phyloP scores from a whole-genome alignment of 805 yeast genomes.

The Pichia gijzeniarum region DNA sequence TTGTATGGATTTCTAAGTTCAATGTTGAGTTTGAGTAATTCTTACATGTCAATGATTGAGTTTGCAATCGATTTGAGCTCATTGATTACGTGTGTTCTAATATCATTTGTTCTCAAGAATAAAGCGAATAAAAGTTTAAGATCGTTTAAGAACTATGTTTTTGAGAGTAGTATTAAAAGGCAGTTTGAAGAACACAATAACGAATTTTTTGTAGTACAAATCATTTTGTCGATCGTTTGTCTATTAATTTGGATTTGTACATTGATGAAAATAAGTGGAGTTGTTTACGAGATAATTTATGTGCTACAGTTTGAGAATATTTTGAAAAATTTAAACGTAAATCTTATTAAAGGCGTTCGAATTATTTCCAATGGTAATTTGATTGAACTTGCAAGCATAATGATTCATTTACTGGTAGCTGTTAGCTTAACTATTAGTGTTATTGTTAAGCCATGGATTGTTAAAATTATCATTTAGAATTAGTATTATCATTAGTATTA shows the following conservation, averaged over 20 bases:
- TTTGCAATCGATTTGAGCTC: neutral
- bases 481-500: neutral
- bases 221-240: neutral
- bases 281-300: constrained; percentile 6
- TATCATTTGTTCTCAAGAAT: constrained; percentile 4
- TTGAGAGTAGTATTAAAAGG: neutral
- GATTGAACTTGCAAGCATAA: constrained; percentile 14
- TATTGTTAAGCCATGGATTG: constrained; percentile 11
- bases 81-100: neutral
- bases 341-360: constrained; percentile 7
- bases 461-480: constrained; percentile 3
- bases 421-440: constrained; percentile 3
- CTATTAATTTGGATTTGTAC: neutral
- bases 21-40: neutral
- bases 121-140: constrained; percentile 4
- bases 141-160: neutral
- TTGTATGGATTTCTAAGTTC: constrained; percentile 8
- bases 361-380: constrained; percentile 15
- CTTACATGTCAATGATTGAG: constrained; percentile 2
- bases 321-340: constrained; percentile 11
- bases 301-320: constrained; percentile 5
- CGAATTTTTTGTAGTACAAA: neutral
- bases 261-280: neutral
- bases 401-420: constrained; percentile 13
- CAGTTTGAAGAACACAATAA: neutral